phyloP scores from a whole-genome alignment of 163 green algal genomes.

The Picocystis sp. region DNA sequence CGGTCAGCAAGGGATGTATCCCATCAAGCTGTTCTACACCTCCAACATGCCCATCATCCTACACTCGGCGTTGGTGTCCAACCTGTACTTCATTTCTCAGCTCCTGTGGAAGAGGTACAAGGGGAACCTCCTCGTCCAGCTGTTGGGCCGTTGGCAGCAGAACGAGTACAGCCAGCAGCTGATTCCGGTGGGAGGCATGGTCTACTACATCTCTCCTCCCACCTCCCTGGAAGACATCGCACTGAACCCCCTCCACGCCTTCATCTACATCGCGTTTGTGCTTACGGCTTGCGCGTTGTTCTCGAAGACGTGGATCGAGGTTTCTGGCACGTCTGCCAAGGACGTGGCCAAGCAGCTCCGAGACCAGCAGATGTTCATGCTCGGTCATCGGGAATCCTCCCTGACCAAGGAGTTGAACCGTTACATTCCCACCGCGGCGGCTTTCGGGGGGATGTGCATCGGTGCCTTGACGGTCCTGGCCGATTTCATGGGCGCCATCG shows the following conservation, averaged over 20 bases:
- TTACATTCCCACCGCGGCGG: slow-evolving; percentile 96
- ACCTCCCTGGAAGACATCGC: slow-evolving; percentile 52
- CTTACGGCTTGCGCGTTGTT: slow-evolving; percentile 94
- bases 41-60: slow-evolving; percentile 99
- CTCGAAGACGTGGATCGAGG: slow-evolving; percentile 99
- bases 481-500: slow-evolving; percentile 97
- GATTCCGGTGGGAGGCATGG: slow-evolving; percentile 81
- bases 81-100: slow-evolving; percentile 99
- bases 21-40: slow-evolving; percentile 99
- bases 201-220: slow-evolving; percentile 96
- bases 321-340: slow-evolving; percentile 76
- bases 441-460: slow-evolving; percentile 99
- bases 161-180: slow-evolving; percentile 46
- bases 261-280: slow-evolving; percentile 98
- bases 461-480: slow-evolving; percentile 92
- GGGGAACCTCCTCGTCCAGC: slow-evolving; percentile 77
- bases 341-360: slow-evolving; percentile 97
- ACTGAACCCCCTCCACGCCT: slow-evolving; percentile 79
- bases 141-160: slow-evolving; percentile 84
- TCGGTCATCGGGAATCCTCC: slow-evolving; percentile 13
- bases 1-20: slow-evolving; percentile 71
- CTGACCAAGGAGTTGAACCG: slow-evolving; percentile 72
- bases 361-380: slow-evolving; percentile 71
- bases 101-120: slow-evolving; percentile 91
- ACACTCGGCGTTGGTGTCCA: slow-evolving; percentile 94